These are phyloP conservation scores for Naganishia cerealis DNA, from an alignment of 1,284 basidiomycete genomes.

Conservation along the genomic window DNA sequence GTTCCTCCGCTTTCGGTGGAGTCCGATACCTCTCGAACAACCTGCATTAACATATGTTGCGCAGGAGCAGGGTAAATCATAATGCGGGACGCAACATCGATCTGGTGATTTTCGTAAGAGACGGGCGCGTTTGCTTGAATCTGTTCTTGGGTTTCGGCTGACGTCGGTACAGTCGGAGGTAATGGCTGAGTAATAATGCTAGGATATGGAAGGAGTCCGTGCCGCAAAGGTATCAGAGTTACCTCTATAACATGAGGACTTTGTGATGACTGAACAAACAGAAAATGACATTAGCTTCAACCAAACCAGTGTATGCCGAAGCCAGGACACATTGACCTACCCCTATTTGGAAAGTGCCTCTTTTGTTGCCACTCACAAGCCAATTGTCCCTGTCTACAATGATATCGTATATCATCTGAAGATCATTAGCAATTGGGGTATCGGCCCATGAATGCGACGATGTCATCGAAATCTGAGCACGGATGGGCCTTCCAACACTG, in stretches of 20 bases:
- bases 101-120: constrained; percentile 23
- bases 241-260: constrained; percentile 9
- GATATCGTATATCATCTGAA: constrained; percentile 32
- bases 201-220: constrained; percentile 32
- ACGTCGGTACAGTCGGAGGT: neutral
- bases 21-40: constrained; percentile 3
- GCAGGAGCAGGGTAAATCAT: constrained; percentile 11
- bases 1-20: neutral
- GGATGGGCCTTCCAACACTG: constrained; percentile 30
- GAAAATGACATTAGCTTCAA: neutral
- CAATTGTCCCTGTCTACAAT: constrained; percentile 29
- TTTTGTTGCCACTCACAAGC: constrained; percentile 31
- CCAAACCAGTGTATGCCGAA: neutral
- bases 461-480: neutral
- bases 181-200: constrained; percentile 29
- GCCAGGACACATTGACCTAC: constrained; percentile 11
- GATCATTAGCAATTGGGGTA: neutral
- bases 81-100: constrained; percentile 22
- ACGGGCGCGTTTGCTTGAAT: constrained; percentile 7
- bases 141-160: neutral
- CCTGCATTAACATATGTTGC: constrained; percentile 15
- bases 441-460: constrained; percentile 30
- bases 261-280: neutral
- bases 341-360: constrained; percentile 26
- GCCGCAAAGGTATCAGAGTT: constrained; percentile 30